These are phyloP conservation scores for Saturnispora kantuleensis DNA, from an alignment of 805 yeast genomes.

Conservation along the genomic window DNA sequence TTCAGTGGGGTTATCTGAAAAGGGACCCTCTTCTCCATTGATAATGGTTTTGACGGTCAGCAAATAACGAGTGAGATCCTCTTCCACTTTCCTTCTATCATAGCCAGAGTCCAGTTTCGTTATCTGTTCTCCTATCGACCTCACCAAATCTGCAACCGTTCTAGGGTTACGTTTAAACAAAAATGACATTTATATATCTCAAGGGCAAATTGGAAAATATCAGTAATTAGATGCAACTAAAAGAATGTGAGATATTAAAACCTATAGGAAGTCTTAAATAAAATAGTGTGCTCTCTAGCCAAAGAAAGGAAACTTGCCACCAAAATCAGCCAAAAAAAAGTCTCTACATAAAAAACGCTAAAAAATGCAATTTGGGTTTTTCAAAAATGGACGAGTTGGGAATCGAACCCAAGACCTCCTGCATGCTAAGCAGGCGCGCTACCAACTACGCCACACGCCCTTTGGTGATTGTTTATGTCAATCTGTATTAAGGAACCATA, in stretches of 20 bases:
- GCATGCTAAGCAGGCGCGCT: constrained; percentile 78
- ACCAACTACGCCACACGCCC: constrained; percentile 83
- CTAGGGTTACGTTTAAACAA: constrained; percentile 85
- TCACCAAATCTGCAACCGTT: constrained; percentile 76
- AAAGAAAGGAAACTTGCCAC: neutral
- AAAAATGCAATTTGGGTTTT: too few relatives aligned
- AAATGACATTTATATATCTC: constrained; percentile 54
- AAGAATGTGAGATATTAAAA: too few relatives aligned
- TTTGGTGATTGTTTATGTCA: too few relatives aligned
- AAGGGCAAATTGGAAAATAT: neutral
- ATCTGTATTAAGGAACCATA: too few relatives aligned
- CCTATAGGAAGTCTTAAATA: too few relatives aligned
- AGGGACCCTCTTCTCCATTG: constrained; percentile 31
- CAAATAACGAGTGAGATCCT: constrained; percentile 60
- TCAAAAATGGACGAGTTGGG: constrained; percentile 63
- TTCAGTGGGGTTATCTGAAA: constrained; percentile 45
- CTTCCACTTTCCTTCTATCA: constrained; percentile 45
- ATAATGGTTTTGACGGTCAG: constrained; percentile 55
- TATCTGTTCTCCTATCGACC: constrained; percentile 66
- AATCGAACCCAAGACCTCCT: constrained; percentile 76
- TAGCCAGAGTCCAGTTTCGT: constrained; percentile 41
- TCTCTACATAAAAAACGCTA: too few relatives aligned
- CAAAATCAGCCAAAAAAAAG: neutral
- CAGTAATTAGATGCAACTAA: too few relatives aligned
- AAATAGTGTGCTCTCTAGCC: too few relatives aligned